Percentiles rank a stretch among this genome's conserved stretches.
Evolutionary conservation across 352 stramenopile species (phyloP).

Genomic region (Blastocystis hominis): DNA sequence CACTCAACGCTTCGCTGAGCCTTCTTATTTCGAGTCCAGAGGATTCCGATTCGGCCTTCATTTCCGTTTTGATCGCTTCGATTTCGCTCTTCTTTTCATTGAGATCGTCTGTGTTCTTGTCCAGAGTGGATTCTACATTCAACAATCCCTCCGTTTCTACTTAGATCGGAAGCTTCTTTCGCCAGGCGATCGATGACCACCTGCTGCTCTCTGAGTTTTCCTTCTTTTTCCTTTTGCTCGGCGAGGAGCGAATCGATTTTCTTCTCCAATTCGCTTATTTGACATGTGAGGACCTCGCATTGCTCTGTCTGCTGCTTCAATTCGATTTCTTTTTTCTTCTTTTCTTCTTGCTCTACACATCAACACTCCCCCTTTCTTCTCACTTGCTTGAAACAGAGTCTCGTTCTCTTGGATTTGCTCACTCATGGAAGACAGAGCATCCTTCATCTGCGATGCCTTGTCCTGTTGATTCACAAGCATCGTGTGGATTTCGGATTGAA

Average conservation of each 20-base stretch:
- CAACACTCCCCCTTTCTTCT: not conserved
- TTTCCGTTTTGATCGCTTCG: no score
- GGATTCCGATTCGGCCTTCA: not conserved
- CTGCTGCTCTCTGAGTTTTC: not conserved
- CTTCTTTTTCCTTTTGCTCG: not conserved
- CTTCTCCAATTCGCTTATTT: not conserved
- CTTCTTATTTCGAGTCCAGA: not conserved
- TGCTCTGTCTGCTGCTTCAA: not conserved
- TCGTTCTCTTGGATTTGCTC: not conserved
- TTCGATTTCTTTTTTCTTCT: not conserved
- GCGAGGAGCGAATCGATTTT: not conserved
- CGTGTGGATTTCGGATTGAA: not conserved
- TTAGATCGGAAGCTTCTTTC: not conserved
- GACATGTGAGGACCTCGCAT: not conserved
- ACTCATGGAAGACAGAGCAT: not conserved
- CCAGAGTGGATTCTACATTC: no score
- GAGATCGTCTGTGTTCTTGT: no score
- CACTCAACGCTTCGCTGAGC: not conserved
- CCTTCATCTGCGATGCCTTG: not conserved
- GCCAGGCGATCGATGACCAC: not conserved
- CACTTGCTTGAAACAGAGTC: not conserved
- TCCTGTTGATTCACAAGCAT: not conserved
- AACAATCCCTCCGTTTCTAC: not conserved
- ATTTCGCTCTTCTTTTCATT: no score
- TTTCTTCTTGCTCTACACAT: not conserved